Conservation (phyloP, 2,329 filamentous ascomycete genomes). For the Dissoconium aciculare region DNA sequence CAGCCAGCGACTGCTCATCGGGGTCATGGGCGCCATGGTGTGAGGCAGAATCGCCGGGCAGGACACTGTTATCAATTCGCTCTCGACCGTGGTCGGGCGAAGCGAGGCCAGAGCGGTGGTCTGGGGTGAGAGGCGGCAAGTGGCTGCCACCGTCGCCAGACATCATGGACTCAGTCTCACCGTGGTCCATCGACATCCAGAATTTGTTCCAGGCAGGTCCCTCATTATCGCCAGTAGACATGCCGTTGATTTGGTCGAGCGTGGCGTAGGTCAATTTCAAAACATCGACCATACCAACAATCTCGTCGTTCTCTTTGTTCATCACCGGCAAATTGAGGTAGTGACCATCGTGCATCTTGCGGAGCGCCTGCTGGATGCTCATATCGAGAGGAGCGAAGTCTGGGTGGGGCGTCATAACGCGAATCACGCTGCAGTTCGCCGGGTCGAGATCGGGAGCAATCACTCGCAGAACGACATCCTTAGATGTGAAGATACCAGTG, state of each 20-base stretch:
- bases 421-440: conserved; percentile 86
- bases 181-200: conserved; percentile 87
- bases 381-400: conserved; percentile 98
- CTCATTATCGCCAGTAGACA: conserved; percentile 75
- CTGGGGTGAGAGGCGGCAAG: conserved; percentile 41
- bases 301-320: conserved; percentile 81
- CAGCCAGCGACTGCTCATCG: conserved; percentile 53
- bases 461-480: conserved; percentile 93
- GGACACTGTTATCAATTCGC: conserved; percentile 67
- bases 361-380: conserved; percentile 93
- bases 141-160: conserved; percentile 72
- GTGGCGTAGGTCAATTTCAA: conserved; percentile 97
- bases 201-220: conserved; percentile 99
- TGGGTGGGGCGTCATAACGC: conserved; percentile 97
- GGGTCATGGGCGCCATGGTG: conserved; percentile 52
- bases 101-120: conserved; percentile 51
- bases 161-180: conserved; percentile 90
- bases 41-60: conserved; percentile 87
- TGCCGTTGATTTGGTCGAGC: conserved; percentile 85
- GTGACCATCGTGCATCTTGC: conserved; percentile 99
- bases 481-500: conserved; percentile 98
- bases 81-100: conserved; percentile 63
- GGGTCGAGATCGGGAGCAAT: conserved; percentile 94
- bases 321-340: conserved; percentile 97
- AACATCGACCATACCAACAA: conserved; percentile 98